Evolutionary conservation across 1,284 basidiomycete species (phyloP).

Genomic region (Ceratobasidium sp.): DNA sequence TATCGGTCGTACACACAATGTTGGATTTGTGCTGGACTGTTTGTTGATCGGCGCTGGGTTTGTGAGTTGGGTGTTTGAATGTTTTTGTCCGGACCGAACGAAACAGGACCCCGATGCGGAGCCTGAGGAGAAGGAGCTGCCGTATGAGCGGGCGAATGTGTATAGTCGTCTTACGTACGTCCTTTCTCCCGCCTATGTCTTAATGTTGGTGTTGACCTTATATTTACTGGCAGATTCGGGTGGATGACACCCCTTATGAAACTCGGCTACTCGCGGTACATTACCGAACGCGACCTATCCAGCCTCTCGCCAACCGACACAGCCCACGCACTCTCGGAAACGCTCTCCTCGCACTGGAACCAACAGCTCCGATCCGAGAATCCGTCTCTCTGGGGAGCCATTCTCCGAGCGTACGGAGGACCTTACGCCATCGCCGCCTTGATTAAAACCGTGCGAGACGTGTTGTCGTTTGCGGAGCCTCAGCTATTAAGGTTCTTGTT

Average conservation of each 20-base stretch:
- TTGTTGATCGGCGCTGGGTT: conserved; percentile 66
- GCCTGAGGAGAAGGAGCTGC: conserved; percentile 70
- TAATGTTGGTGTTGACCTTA: conserved; percentile 18
- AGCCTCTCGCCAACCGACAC: conserved; percentile 76
- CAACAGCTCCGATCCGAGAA: conserved; percentile 48
- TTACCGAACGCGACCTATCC: conserved; percentile 84
- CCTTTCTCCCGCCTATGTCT: conserved; percentile 39
- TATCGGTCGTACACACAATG: conserved; percentile 54
- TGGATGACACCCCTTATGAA: conserved; percentile 86
- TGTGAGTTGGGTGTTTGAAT: conserved; percentile 76
- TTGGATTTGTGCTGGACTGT: conserved; percentile 66
- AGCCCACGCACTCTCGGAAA: conserved; percentile 75
- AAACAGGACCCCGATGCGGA: conserved; percentile 37
- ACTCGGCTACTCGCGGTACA: conserved; percentile 62
- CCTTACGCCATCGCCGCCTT: conserved; percentile 77
- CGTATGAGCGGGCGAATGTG: conserved; percentile 84
- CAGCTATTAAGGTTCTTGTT: conserved; percentile 89
- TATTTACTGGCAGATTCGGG: conserved; percentile 67
- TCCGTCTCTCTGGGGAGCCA: conserved; percentile 77
- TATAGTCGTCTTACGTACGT: conserved; percentile 64
- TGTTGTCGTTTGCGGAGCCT: conserved; percentile 87
- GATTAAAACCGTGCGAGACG: conserved; percentile 84
- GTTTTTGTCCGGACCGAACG: conserved; percentile 74
- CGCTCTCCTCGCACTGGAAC: conserved; percentile 67
- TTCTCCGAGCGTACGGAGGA: conserved; percentile 82